These are phyloP conservation scores for Pueraria montana DNA, from an alignment of 306 rosid species.

Conservation along the genomic window DNA sequence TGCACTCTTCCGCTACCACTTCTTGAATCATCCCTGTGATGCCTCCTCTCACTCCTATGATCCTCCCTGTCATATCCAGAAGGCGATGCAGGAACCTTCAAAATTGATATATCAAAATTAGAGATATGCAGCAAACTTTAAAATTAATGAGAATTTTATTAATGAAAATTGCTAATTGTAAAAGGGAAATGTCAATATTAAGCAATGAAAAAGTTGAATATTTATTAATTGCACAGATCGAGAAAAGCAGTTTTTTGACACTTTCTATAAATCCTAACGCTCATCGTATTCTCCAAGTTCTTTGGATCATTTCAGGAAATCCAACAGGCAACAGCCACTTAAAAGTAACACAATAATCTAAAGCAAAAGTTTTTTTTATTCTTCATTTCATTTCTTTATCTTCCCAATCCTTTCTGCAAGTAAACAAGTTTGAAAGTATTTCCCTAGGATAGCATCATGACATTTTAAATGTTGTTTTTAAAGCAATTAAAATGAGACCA, in stretches of 20 bases:
- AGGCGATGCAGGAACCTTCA: constrained; percentile 67
- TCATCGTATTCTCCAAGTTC: neutral
- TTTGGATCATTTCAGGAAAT: constrained; percentile 16
- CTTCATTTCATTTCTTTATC: constrained; percentile 22
- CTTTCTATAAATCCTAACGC: neutral
- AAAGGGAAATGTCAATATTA: constrained; percentile 14
- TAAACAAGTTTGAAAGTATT: constrained; percentile 9
- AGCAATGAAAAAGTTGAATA: constrained; percentile 37
- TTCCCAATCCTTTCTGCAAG: neutral
- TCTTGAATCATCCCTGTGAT: constrained; percentile 60
- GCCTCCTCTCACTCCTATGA: constrained; percentile 68
- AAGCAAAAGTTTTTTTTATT: neutral
- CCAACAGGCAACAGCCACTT: neutral
- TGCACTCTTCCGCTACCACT: constrained; percentile 60
- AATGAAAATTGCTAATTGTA: constrained; percentile 15
- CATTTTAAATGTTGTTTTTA: neutral
- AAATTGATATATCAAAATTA: constrained; percentile 48
- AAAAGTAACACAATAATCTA: neutral
- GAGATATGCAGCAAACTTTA: constrained; percentile 7
- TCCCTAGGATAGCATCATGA: neutral
- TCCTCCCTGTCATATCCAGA: constrained; percentile 64
- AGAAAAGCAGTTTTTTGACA: neutral
- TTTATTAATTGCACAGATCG: neutral
- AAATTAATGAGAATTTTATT: neutral
- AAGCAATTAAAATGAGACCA: constrained; percentile 16